Evolutionary conservation across 2,329 filamentous ascomycete species (phyloP).

Genomic region (Pyrenochaeta sp.): DNA sequence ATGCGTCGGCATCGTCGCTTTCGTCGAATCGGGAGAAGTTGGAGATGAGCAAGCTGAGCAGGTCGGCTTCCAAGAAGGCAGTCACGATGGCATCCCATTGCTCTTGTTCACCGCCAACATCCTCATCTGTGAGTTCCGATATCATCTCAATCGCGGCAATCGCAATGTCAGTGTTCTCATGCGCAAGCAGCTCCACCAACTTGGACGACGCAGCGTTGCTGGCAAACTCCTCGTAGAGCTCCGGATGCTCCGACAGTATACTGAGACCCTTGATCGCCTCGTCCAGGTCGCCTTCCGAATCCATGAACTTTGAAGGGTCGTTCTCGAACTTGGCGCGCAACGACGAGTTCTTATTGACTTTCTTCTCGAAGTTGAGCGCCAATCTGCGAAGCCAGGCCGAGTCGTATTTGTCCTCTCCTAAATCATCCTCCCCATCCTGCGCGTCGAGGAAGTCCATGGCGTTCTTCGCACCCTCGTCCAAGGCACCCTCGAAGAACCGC

Average conservation of each 20-base stretch:
- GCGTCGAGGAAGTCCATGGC: slow-evolving; percentile 88
- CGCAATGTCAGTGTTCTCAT: slow-evolving; percentile 97
- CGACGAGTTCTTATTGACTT: slow-evolving; percentile 89
- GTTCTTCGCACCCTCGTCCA: slow-evolving; percentile 79
- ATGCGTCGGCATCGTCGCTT: slow-evolving; percentile 72
- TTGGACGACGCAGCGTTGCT: slow-evolving; percentile 75
- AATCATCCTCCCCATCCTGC: slow-evolving; percentile 62
- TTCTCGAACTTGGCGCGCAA: slow-evolving; percentile 83
- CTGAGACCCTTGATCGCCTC: slow-evolving; percentile 85
- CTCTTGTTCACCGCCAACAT: slow-evolving; percentile 79
- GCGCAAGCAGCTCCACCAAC: slow-evolving; percentile 81
- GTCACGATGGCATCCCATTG: slow-evolving; percentile 81
- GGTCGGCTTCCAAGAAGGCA: slow-evolving; percentile 68
- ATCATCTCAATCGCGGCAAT: slow-evolving; percentile 91
- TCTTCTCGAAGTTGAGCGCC: slow-evolving; percentile 85
- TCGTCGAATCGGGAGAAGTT: slow-evolving; percentile 85
- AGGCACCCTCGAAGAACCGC: slow-evolving; percentile 92
- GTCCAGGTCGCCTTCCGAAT: slow-evolving; percentile 87
- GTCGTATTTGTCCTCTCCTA: slow-evolving; percentile 78
- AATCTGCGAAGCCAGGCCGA: slow-evolving; percentile 81
- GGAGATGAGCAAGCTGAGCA: slow-evolving; percentile 76
- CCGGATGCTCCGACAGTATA: slow-evolving; percentile 84
- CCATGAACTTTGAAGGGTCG: slow-evolving; percentile 82
- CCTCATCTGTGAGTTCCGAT: slow-evolving; percentile 90
- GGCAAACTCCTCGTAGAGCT: slow-evolving; percentile 81